Evolutionary conservation across 2,329 filamentous ascomycete genomes (phyloP), one percentile per base, ranked within the genome.

Genomic region (Colletotrichum magnum): DNA sequence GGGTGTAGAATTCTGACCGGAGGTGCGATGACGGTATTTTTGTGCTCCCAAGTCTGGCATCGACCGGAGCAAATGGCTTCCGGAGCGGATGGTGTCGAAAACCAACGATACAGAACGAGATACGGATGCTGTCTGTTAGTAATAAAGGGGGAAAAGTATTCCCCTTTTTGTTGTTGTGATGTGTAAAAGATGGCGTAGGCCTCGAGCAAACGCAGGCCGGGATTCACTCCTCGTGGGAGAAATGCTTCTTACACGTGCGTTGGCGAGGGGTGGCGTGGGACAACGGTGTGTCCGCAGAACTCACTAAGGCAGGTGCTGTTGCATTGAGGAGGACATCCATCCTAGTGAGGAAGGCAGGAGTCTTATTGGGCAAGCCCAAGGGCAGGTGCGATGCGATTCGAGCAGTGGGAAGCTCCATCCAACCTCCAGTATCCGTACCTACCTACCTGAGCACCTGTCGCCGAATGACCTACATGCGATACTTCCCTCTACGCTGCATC

Each of bases 201-300:
- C 26, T 39, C 16, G 45, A 60, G 45, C 47, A 51, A 51, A 60
- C 45, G 58, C 45, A 41, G 16, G 58, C 50, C 50, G 41, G 59
- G 50, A 54, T 54, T 53, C 36, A 50, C 32, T 62, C 50, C 59
- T 53, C 59, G 50, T 53, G 50, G 36, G 6, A 54, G 48, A 28
- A 54, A 16, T 47, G 58, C 48, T 62, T 45, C 58, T 62, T 45
- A 53, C 47, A 60, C 47, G 58, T 61, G 58, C 58, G 58, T 41
- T 43, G 32, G 48, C 32, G 58, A 52, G 58, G 36, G 12, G 52
- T 39, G 28, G 52, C 52, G n/a, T 54, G 43, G 43, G 9, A 18
- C 16, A 41, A 51, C 21, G 58, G 58, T 28, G 58, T 61, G 58
- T 45, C 58, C 24, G 58, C 58, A 61, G 48, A 52, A 52, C 18